Evolutionary conservation across 176 grass and related monocot genomes (phyloP), one percentile per base, ranked within the genome.

Genomic region (Melocanna baccifera): DNA sequence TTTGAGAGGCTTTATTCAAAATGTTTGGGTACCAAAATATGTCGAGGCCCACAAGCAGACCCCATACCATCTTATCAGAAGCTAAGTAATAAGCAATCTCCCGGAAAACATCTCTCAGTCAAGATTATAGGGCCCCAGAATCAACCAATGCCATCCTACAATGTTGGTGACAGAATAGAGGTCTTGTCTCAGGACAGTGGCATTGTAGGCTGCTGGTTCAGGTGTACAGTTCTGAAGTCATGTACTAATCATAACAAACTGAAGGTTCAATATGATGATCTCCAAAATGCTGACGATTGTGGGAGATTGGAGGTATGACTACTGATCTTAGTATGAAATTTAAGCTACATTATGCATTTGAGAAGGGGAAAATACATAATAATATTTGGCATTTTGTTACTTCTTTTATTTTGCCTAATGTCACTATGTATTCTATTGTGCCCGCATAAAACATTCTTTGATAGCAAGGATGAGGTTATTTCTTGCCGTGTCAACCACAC

Each of bases 141-240:
- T 87, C 86, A 87, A 76, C 73, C 67, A 73, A 84, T 56, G 19
- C 88, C 86, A 56, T 83, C 81, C 53, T 92, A 91, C 81, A 89
- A 64, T 53, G 75, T 88, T 73, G 93, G 91, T 59, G 93, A 99
- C 65, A 94, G 87, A 70, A 87, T 99, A 89, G 97, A 99, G 81
- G 28, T 94, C 51, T 89, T 99, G 75, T 96, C 91, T 90, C 93
- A 94, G 82, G 97, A 99, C 26, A 96, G 91, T 30, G 97, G 97
- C 71, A 96, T 99, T 82, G 91, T 94, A 56, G 97, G 97, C 26
- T 99, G 97, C 83, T 99, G 97, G 97, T 99, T 99, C 90, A 96
- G 81, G 84, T 99, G 97, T 86, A 92, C 89, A 43, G 86, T 99
- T 62, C 63, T 96, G 68, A 89, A 89, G 85, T 87, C 89, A 70